These are phyloP conservation scores for Hypholoma sublateritium DNA, from an alignment of 768 basidiomycete genomes.

Conservation along the genomic window DNA sequence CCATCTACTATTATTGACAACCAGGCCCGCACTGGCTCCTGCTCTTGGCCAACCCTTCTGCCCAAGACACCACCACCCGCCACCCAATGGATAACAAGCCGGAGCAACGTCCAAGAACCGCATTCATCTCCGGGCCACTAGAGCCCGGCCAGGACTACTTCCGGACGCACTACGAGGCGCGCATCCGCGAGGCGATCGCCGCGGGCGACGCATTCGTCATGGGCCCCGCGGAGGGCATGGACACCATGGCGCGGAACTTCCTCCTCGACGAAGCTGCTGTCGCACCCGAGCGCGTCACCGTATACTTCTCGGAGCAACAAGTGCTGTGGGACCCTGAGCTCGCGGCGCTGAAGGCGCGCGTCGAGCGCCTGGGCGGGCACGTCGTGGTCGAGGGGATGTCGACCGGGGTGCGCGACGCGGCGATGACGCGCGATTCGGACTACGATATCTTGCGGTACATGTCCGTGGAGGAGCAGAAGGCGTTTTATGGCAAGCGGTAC, in stretches of 20 bases:
- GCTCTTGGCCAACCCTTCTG: too few relatives aligned
- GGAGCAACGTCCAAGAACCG: constrained; percentile 3
- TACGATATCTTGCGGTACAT: constrained; percentile 26
- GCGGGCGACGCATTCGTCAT: constrained; percentile 22
- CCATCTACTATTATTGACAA: too few relatives aligned
- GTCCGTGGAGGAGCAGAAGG: constrained; percentile 23
- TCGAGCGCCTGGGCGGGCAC: constrained; percentile 17
- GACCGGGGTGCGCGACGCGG: constrained; percentile 21
- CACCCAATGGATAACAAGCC: not conserved
- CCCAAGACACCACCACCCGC: too few relatives aligned
- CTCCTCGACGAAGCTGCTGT: constrained; percentile 17
- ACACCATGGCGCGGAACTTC: constrained; percentile 20
- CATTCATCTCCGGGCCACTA: constrained; percentile 28
- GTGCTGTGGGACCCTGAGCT: not conserved
- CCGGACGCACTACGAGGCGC: constrained; percentile 14
- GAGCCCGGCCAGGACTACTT: constrained; percentile 19
- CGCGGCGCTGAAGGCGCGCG: constrained; percentile 11
- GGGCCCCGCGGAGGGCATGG: constrained; percentile 24
- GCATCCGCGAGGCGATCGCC: constrained; percentile 17
- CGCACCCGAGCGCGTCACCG: constrained; percentile 16
- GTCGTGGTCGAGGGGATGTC: constrained; percentile 19
- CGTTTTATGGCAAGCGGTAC: constrained; percentile 20
- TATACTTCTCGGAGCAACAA: constrained; percentile 23
- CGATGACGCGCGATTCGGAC: constrained; percentile 25
- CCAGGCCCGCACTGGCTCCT: too few relatives aligned